These are phyloP conservation scores for Pseudozyma tsukubaensis DNA, from an alignment of 1,284 basidiomycete genomes.

Conservation along the genomic window DNA sequence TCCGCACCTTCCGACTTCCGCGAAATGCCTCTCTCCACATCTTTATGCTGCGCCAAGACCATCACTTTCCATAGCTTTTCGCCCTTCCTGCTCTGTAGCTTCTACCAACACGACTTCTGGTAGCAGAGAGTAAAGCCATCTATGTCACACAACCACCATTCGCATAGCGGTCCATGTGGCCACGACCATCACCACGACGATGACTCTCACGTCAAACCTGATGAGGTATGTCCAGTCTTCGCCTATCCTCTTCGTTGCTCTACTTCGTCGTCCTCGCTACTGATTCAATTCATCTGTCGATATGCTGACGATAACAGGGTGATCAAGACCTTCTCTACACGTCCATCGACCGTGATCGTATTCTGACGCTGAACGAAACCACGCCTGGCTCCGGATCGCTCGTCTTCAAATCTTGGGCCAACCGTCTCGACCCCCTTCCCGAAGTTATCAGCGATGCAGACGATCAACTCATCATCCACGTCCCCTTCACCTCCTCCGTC, in stretches of 20 bases:
- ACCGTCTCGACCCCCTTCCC: slow-evolving; percentile 32
- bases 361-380: slow-evolving; percentile 60
- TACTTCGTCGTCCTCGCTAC: too few species aligned
- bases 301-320: slow-evolving; percentile 13
- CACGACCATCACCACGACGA: slow-evolving; percentile 58
- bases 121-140: neutral
- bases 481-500: slow-evolving; percentile 62
- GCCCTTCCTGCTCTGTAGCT: neutral
- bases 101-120: neutral
- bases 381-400: slow-evolving; percentile 23
- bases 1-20: neutral
- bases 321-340: slow-evolving; percentile 59
- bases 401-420: slow-evolving; percentile 59
- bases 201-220: slow-evolving; percentile 60
- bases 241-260: slow-evolving; percentile 22
- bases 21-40: neutral
- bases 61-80: neutral
- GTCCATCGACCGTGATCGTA: slow-evolving; percentile 53
- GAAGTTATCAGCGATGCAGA: slow-evolving; percentile 53
- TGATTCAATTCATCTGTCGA: too few species aligned
- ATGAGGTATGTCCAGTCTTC: slow-evolving; percentile 57
- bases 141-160: slow-evolving; percentile 53
- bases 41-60: neutral
- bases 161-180: slow-evolving; percentile 47
- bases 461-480: slow-evolving; percentile 59